Evolutionary conservation across 306 rosid species (phyloP), one percentile per base, ranked within the genome.

Genomic region (Comarum palustre): DNA sequence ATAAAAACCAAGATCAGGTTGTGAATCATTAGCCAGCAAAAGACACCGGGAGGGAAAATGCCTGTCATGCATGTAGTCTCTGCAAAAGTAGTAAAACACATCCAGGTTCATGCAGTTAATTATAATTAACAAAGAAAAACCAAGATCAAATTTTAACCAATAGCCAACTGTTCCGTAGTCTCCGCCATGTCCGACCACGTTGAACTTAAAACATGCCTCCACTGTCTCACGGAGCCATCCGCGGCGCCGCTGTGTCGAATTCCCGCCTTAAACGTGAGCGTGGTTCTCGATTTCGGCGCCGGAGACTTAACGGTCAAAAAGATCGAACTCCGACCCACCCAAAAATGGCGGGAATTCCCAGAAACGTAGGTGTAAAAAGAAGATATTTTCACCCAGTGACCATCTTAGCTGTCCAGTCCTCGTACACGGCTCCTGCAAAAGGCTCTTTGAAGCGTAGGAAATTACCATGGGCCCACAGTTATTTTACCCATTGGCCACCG

Each of bases 211-310:
- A 78, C 87, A 82, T 70, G 82, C 64, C 24, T 29, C 34, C 75
- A 66, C 64, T 79, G 84, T 79, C 77, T 78, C 73, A 24, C 69
- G 78, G 86, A 75, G 87, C 61, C 45, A 73, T 55, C 48, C 77
- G 84, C 83, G 84, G 84, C 81, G 84, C 77, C 77, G 76, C 51
- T 73, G 86, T 78, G 73, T 22, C 0, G 16, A 61, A 81, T 72
- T 68, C 50, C 67, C 46, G 32, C 29, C 31, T 11, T 75, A 80
- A 77, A 42, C 9, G 3, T 19, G 29, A 17, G 36, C 42, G 58
- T 57, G 51, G 39, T 1, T 75, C 77, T 84, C 75, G 86, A 87
- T 80, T 62, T 82, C 75, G 75, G 83, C 90, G 92, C 90, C 88
- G 36, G 12, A 19, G 16, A 20, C 31, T 11, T 75, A 80, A 77